Conservation (phyloP, 2,329 filamentous ascomycete species). For the Cryphonectria japonica region DNA sequence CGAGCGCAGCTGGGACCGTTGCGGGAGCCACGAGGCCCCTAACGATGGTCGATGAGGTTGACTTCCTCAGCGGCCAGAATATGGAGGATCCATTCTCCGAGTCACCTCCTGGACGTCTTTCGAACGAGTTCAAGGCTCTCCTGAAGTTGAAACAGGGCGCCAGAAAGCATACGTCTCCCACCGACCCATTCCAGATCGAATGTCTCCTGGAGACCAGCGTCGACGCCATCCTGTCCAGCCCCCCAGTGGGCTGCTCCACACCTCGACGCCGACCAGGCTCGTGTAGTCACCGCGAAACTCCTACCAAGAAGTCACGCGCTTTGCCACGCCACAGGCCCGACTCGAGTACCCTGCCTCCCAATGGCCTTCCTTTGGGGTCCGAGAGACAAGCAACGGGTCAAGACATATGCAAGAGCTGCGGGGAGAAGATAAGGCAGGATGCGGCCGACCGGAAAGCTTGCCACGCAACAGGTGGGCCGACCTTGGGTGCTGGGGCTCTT, state of each 20-base stretch:
- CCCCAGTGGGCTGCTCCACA: constrained; percentile 32
- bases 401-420: constrained; percentile 4
- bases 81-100: constrained; percentile 33
- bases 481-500: neutral
- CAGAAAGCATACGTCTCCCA: constrained; percentile 11
- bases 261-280: constrained; percentile 24
- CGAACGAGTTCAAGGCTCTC: constrained; percentile 31
- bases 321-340: neutral
- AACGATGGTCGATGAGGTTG: constrained; percentile 34
- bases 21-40: constrained; percentile 32
- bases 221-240: constrained; percentile 30
- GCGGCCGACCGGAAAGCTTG: neutral
- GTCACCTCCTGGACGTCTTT: constrained; percentile 9
- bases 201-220: constrained; percentile 29
- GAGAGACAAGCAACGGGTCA: neutral
- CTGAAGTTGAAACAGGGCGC: constrained; percentile 22
- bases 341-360: neutral
- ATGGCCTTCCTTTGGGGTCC: neutral
- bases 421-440: neutral
- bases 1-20: constrained; percentile 33
- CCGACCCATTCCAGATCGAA: constrained; percentile 42
- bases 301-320: neutral
- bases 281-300: neutral
- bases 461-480: neutral
- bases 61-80: constrained; percentile 28